These are phyloP conservation scores for Zoysia pacifica DNA, from an alignment of 176 grass and related monocot species.

Conservation along the genomic window DNA sequence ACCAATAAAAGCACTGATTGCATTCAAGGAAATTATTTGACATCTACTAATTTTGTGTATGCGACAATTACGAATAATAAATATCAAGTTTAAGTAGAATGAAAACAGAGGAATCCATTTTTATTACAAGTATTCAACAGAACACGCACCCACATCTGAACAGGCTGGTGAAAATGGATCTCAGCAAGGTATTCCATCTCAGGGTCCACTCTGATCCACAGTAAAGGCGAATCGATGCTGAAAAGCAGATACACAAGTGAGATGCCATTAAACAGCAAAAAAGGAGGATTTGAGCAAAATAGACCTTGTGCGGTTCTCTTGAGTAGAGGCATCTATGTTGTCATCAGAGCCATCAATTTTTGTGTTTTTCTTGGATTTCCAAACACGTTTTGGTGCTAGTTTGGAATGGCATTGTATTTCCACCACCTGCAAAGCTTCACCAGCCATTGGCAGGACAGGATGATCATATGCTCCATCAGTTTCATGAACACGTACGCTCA, in stretches of 20 bases:
- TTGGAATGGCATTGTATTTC: conserved; percentile 95
- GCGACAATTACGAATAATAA: neutral
- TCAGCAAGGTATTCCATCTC: conserved; percentile 99
- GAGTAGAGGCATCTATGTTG: conserved; percentile 76
- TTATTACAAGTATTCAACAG: neutral
- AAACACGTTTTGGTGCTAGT: conserved; percentile 79
- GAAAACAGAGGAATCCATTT: neutral
- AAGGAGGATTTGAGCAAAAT: conserved; percentile 14
- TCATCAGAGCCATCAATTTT: conserved; percentile 95
- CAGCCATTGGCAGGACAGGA: conserved; percentile 86
- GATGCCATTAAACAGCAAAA: neutral
- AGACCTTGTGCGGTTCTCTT: conserved; percentile 82
- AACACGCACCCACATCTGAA: conserved; percentile 95
- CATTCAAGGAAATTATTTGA: conserved; percentile 17
- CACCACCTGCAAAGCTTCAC: conserved; percentile 85
- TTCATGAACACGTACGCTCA: conserved; percentile 94
- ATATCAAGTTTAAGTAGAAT: neutral
- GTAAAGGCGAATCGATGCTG: conserved; percentile 90
- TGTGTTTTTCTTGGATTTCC: conserved; percentile 83
- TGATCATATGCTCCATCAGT: conserved; percentile 85
- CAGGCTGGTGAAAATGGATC: conserved; percentile 91
- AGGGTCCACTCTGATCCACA: conserved; percentile 92
- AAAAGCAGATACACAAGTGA: conserved; percentile 33
- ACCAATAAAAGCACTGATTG: too few relatives aligned
- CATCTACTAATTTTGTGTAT: neutral